phyloP scores from a whole-genome alignment of 305 asterid species.

The Plantago lanceolata region DNA sequence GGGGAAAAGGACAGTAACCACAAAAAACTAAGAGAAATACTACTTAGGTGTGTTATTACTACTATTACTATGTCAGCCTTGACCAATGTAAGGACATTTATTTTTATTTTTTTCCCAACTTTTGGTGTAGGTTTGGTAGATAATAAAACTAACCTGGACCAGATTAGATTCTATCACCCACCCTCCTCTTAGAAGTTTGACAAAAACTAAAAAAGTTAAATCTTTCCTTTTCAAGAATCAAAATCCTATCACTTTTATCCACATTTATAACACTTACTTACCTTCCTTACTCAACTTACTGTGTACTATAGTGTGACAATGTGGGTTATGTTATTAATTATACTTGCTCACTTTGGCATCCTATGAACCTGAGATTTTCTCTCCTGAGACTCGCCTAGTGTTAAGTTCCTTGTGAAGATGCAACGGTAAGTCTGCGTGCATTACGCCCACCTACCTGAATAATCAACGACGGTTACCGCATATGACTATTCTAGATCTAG shows the following conservation, averaged over 20 bases:
- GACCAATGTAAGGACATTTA: slow-evolving; percentile 24
- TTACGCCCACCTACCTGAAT: too few relatives aligned
- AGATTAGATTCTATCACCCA: slow-evolving; percentile 58
- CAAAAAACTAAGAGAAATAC: slow-evolving; percentile 18
- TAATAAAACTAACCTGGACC: slow-evolving; percentile 45
- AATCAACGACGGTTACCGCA: too few relatives aligned
- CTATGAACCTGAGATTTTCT: too few relatives aligned
- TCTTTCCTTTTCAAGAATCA: slow-evolving; percentile 29
- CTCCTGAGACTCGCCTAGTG: too few relatives aligned
- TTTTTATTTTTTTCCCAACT: slow-evolving; percentile 16
- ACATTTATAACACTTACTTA: slow-evolving; percentile 24
- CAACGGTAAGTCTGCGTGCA: too few relatives aligned
- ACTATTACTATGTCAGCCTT: slow-evolving; percentile 18
- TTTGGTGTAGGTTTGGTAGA: slow-evolving; percentile 48
- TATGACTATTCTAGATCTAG: neutral
- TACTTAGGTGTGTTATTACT: slow-evolving; percentile 17
- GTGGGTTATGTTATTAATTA: too few relatives aligned
- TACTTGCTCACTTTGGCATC: too few relatives aligned
- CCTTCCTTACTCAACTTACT: too few relatives aligned
- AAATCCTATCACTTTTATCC: slow-evolving; percentile 27
- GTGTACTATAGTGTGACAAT: too few relatives aligned
- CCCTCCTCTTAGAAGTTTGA: slow-evolving; percentile 15
- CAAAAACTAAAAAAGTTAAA: slow-evolving; percentile 28
- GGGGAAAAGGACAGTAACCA: slow-evolving; percentile 24
- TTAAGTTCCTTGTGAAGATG: too few relatives aligned